Evolutionary conservation across 1,139 yeast genomes (phyloP).

Genomic region (Blastobotrys indianensis): DNA sequence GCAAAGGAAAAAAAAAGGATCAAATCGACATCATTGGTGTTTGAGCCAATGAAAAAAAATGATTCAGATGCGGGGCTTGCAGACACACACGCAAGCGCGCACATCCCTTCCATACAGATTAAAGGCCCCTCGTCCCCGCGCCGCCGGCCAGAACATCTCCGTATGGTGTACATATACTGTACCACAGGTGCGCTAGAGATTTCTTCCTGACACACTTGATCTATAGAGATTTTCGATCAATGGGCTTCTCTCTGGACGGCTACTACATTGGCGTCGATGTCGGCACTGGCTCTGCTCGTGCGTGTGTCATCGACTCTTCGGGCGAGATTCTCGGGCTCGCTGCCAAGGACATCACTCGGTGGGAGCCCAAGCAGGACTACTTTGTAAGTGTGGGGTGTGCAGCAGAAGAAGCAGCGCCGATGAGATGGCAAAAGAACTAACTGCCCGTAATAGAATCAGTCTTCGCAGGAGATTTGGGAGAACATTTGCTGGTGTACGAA

Average conservation of each 20-base stretch:
- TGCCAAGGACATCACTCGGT: slow-evolving; percentile 69
- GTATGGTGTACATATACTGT: not conserved
- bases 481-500: slow-evolving; percentile 79
- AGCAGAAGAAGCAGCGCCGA: not conserved
- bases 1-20: no score
- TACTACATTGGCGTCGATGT: slow-evolving; percentile 92
- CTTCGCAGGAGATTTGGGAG: slow-evolving; percentile 90
- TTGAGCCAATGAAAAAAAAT: no score
- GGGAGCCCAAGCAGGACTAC: slow-evolving; percentile 44
- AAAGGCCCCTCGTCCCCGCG: not conserved
- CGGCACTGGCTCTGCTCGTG: slow-evolving; percentile 96
- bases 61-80: no score
- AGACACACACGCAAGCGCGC: no score
- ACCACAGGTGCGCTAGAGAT: not conserved
- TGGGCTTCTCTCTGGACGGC: slow-evolving; percentile 9
- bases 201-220: not conserved
- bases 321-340: slow-evolving; percentile 81
- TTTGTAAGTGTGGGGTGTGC: slow-evolving; percentile 35
- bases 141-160: not conserved
- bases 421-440: not conserved
- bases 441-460: slow-evolving; percentile 44
- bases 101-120: not conserved
- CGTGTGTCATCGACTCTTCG: slow-evolving; percentile 76
- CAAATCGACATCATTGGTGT: no score
- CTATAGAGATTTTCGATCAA: not conserved